These are phyloP conservation scores for Thalia dealbata DNA, from an alignment of 176 grass and related monocot species.

Conservation along the genomic window DNA sequence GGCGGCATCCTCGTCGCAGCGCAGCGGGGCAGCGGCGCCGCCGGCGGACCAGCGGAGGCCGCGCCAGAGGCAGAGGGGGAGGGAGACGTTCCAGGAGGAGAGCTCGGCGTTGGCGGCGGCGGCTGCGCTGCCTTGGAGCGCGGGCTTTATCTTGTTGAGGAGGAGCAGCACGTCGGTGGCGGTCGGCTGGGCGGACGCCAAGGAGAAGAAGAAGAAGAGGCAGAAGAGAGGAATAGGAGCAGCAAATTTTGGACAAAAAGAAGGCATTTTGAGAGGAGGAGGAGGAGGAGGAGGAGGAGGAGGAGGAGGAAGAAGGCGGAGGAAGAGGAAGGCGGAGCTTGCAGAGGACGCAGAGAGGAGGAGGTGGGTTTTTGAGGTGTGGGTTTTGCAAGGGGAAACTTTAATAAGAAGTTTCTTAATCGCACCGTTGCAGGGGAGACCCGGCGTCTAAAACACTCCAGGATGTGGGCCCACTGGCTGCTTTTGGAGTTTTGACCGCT, in stretches of 20 bases:
- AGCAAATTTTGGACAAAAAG: neutral
- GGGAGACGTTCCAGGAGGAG: conserved; percentile 54
- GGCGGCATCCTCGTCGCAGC: conserved; percentile 30
- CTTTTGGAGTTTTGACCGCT: too few relatives aligned
- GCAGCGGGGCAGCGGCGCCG: conserved; percentile 1
- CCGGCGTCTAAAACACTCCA: too few relatives aligned
- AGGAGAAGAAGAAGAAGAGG: neutral
- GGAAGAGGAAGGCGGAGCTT: neutral
- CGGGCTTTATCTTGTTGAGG: conserved; percentile 45
- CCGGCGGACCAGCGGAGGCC: conserved; percentile 50
- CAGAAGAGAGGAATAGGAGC: neutral
- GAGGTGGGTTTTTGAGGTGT: too few relatives aligned
- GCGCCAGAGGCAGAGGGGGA: conserved; percentile 77
- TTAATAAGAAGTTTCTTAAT: too few relatives aligned
- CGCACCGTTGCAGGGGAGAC: too few relatives aligned
- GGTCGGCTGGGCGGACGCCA: neutral
- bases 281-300: neutral
- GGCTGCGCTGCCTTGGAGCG: conserved; percentile 45
- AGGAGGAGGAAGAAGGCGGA: neutral
- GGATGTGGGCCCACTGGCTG: too few relatives aligned
- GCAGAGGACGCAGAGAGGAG: neutral
- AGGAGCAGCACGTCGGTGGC: conserved; percentile 40
- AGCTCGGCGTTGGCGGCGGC: conserved; percentile 41
- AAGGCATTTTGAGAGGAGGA: conserved; percentile 1
- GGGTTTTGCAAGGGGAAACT: too few relatives aligned